Conservation (phyloP, 176 grass and related monocot genomes). For the Musa schizocarpa region DNA sequence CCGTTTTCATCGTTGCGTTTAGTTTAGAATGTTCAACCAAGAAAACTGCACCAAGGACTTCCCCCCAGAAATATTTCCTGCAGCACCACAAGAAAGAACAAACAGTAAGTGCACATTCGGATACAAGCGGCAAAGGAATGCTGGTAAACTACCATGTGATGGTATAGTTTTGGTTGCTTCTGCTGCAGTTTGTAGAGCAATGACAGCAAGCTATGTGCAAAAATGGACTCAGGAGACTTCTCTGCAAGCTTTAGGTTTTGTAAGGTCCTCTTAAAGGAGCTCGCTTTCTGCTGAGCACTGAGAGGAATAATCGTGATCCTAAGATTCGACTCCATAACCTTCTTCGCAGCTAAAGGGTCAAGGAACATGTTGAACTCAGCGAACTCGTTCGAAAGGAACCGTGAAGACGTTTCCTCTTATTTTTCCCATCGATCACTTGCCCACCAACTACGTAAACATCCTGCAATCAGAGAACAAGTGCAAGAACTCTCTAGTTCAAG, state of each 20-base stretch:
- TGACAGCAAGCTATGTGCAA: constrained; percentile 37
- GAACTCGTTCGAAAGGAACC: too few relatives aligned
- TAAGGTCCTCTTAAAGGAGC: constrained; percentile 45
- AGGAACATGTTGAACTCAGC: constrained; percentile 51
- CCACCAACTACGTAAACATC: constrained; percentile 60
- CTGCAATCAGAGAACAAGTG: constrained; percentile 23
- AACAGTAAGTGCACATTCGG: neutral
- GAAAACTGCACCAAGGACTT: constrained; percentile 68
- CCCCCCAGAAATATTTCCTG: constrained; percentile 74
- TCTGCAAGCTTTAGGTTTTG: constrained; percentile 23
- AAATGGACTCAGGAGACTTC: constrained; percentile 52
- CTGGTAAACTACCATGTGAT: constrained; percentile 42
- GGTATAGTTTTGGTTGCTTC: constrained; percentile 40
- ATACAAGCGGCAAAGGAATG: too few relatives aligned
- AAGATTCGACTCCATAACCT: constrained; percentile 49
- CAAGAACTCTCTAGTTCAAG: neutral
- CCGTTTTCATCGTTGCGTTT: constrained; percentile 28
- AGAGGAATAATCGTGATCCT: constrained; percentile 60
- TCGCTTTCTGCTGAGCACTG: constrained; percentile 40
- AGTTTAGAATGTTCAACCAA: constrained; percentile 47
- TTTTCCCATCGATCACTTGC: constrained; percentile 37
- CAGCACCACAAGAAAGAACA: neutral
- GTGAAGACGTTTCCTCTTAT: constrained; percentile 45
- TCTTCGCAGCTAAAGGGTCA: constrained; percentile 60
- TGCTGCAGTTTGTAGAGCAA: constrained; percentile 43